Conservation (phyloP, 108 stramenopile species). For the Nitzschia sp. region DNA sequence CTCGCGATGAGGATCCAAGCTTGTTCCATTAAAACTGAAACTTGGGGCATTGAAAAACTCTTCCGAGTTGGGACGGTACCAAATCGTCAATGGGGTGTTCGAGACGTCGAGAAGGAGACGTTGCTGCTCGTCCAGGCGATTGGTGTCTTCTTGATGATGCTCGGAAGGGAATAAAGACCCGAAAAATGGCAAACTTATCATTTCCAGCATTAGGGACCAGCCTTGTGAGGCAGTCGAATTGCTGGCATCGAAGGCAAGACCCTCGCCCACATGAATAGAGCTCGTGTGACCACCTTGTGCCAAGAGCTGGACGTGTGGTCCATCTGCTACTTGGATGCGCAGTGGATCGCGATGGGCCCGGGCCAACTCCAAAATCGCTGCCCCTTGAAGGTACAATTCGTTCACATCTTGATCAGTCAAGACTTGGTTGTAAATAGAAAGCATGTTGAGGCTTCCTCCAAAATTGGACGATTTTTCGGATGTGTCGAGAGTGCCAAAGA, state of each 20-base stretch:
- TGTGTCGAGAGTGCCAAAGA: not conserved
- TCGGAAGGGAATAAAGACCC: not conserved
- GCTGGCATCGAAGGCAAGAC: not conserved
- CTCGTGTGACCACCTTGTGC: not conserved
- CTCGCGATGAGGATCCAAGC: constrained; percentile 1
- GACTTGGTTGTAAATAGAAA: constrained; percentile 11
- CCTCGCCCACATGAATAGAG: not conserved
- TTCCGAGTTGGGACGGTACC: constrained; percentile 6
- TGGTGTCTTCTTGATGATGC: not conserved
- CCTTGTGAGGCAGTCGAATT: not conserved
- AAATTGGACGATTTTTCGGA: no score
- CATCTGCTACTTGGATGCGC: not conserved
- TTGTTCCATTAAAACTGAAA: not conserved
- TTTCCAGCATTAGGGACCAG: constrained; percentile 4
- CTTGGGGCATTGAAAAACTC: constrained; percentile 12
- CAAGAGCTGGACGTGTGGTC: not conserved
- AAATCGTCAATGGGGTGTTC: not conserved
- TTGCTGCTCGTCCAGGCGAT: not conserved
- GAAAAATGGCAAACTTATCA: not conserved
- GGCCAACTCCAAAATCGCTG: not conserved
- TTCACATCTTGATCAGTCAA: not conserved
- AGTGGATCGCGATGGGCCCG: not conserved
- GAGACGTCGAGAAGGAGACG: not conserved
- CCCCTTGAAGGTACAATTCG: not conserved
- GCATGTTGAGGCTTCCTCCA: not conserved